Conservation (phyloP, 2,329 filamentous ascomycete genomes). For the Cladophialophora carrionii region DNA sequence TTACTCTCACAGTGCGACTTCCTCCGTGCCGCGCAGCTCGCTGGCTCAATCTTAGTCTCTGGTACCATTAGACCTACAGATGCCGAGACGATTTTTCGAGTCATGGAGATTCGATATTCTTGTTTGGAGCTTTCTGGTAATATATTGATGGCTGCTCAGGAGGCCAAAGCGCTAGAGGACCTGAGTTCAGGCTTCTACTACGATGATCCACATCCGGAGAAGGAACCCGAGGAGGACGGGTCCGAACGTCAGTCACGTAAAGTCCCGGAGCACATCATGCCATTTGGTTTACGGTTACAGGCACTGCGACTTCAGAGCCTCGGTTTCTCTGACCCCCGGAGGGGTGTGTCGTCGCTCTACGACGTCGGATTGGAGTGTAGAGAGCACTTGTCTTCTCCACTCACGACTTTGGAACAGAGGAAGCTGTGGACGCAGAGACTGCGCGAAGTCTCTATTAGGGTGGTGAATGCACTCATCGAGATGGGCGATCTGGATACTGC, state of each 20-base stretch:
- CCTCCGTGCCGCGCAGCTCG: constrained; percentile 68
- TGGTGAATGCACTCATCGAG: constrained; percentile 57
- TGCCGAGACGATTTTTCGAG: constrained; percentile 68
- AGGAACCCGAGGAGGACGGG: constrained; percentile 32
- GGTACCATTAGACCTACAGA: constrained; percentile 54
- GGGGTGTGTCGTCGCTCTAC: constrained; percentile 87
- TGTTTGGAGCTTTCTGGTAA: constrained; percentile 80
- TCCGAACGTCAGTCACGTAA: constrained; percentile 64
- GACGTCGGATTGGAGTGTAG: constrained; percentile 81
- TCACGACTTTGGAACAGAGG: constrained; percentile 57
- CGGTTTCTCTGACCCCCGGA: constrained; percentile 79
- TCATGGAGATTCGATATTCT: constrained; percentile 79
- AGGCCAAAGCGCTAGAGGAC: constrained; percentile 66
- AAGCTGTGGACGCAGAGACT: constrained; percentile 73
- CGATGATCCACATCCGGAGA: constrained; percentile 35
- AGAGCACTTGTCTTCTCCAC: constrained; percentile 58
- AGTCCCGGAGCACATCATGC: constrained; percentile 73
- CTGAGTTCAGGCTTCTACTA: constrained; percentile 61
- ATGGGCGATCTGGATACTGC: constrained; percentile 88
- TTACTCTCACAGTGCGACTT: constrained; percentile 77
- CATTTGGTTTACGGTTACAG: constrained; percentile 84
- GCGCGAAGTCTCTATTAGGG: constrained; percentile 70
- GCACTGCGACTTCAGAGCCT: constrained; percentile 82
- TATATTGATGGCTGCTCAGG: constrained; percentile 67
- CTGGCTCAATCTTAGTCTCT: constrained; percentile 49